A percentile compares a stretch with the other conserved stretches of the same genome.
Conservation (phyloP, 345 rosid species). For the Eucalyptus tenuipes region DNA sequence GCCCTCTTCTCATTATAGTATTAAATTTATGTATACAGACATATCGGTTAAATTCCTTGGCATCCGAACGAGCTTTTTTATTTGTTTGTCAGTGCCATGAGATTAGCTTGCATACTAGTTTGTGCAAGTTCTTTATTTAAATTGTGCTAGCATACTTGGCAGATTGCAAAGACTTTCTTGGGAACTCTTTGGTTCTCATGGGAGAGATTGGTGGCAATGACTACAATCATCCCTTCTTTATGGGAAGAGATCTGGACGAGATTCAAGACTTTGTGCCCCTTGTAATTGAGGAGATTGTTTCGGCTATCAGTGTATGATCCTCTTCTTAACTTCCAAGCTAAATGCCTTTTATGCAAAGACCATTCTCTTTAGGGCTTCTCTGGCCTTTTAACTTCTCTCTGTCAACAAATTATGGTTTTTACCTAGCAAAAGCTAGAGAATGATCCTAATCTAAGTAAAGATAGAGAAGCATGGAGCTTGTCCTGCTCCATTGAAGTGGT, state of each 20-base stretch:
- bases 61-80: not conserved
- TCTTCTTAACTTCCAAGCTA: not conserved
- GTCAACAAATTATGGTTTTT: not conserved
- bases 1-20: not conserved
- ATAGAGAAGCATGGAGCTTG: not conserved
- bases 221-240: conserved; percentile 11
- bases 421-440: not conserved
- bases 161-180: conserved; percentile 21
- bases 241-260: conserved; percentile 1
- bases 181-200: conserved; percentile 22
- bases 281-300: conserved; percentile 14
- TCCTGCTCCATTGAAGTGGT: not conserved
- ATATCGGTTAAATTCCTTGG: not conserved
- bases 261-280: conserved; percentile 18
- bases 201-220: conserved; percentile 60
- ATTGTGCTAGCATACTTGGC: not conserved
- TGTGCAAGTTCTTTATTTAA: not conserved
- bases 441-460: not conserved
- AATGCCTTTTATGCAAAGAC: not conserved
- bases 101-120: not conserved
- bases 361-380: not conserved
- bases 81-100: not conserved
- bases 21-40: not conserved
- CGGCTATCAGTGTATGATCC: conserved; percentile 16
- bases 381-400: not conserved